Percentiles rank a stretch among this genome's conserved stretches.
These are phyloP conservation scores for Solanum chaucha DNA, from an alignment of 257 asterid genomes.

Conservation along the genomic window DNA sequence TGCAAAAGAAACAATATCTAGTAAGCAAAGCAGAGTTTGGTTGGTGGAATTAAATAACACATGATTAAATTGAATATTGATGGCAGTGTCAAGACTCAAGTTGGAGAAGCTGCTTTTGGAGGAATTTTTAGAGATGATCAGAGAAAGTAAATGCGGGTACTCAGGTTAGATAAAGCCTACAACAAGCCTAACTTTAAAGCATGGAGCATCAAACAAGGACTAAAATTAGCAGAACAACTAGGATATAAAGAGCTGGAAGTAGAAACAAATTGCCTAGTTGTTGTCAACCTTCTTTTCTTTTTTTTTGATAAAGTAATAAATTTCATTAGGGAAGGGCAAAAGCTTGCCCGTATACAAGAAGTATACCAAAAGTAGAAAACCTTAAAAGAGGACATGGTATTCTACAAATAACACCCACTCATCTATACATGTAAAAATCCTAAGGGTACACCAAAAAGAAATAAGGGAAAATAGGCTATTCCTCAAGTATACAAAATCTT, in stretches of 20 bases:
- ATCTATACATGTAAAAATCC: neutral
- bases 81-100: neutral
- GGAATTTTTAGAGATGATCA: neutral
- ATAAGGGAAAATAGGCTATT: neutral
- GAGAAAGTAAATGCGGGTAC: neutral
- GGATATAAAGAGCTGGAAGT: neutral
- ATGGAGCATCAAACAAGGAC: neutral
- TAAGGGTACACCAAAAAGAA: neutral
- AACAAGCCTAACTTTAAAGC: neutral
- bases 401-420: neutral
- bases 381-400: neutral
- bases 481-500: neutral
- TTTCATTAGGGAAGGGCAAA: neutral
- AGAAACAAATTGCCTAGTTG: neutral
- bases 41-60: neutral
- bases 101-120: neutral
- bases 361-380: neutral
- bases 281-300: neutral
- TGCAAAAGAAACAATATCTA: neutral
- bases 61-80: neutral
- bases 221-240: neutral
- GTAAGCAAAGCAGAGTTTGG: neutral
- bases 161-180: neutral
- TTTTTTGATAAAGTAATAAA: neutral
- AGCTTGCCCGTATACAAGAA: neutral